Percentiles rank a stretch among this genome's conserved stretches.
Conservation (phyloP, 1,284 basidiomycete species). For the Rhizopogon parksii region DNA sequence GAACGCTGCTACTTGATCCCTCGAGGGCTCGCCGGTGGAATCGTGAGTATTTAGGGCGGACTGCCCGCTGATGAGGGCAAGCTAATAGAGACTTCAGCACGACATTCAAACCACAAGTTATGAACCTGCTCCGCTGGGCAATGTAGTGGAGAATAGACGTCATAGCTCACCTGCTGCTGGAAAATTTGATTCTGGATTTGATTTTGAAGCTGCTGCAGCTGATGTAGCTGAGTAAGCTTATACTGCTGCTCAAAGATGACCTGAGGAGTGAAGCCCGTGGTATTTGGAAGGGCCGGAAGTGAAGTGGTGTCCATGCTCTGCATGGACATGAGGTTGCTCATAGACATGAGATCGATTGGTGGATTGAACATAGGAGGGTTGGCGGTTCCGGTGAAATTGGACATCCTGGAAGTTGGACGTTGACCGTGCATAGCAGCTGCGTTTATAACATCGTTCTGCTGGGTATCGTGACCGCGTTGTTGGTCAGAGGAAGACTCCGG, state of each 20-base stretch:
- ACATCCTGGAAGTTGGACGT: conserved; percentile 13
- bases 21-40: conserved; percentile 31
- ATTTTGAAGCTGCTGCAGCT: conserved; percentile 70
- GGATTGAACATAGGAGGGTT: conserved; percentile 19
- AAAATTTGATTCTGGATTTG: conserved; percentile 81
- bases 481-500: conserved; percentile 23
- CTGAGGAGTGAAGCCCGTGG: conserved; percentile 31
- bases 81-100: conserved; percentile 35
- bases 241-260: conserved; percentile 55
- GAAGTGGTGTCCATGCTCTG: conserved; percentile 30
- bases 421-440: conserved; percentile 9
- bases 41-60: conserved; percentile 27
- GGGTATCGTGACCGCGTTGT: conserved; percentile 18
- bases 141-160: background rate
- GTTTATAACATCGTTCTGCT: conserved; percentile 13
- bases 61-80: conserved; percentile 65
- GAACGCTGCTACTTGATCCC: conserved; percentile 35
- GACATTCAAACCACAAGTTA: conserved; percentile 8
- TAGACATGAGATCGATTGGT: conserved; percentile 42
- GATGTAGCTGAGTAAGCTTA: conserved; percentile 66
- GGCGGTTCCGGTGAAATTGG: conserved; percentile 17
- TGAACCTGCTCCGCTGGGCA: background rate
- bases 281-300: conserved; percentile 11
- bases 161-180: conserved; percentile 64
- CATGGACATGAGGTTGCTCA: conserved; percentile 38